A percentile compares a stretch with the other conserved stretches of the same genome.
Conservation (phyloP, 2,329 filamentous ascomycete genomes). For the Bisporella sp. region DNA sequence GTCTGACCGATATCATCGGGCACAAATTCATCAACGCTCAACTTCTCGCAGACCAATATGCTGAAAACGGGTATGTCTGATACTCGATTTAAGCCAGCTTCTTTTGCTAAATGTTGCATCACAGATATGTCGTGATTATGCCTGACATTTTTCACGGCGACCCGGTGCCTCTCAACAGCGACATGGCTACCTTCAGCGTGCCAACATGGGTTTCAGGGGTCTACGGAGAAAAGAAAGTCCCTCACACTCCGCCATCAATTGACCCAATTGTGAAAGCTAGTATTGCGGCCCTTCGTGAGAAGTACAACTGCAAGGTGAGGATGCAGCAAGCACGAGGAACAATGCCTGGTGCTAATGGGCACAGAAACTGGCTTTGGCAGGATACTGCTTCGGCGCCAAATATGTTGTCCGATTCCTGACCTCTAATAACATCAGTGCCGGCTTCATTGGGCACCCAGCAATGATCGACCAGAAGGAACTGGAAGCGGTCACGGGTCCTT, state of each 20-base stretch:
- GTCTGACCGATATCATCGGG: slow-evolving; percentile 10
- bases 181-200: background rate
- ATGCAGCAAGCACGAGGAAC: background rate
- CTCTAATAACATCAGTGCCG: slow-evolving; percentile 55
- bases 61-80: slow-evolving; percentile 46
- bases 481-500: slow-evolving; percentile 52
- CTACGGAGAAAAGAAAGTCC: background rate
- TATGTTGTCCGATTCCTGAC: slow-evolving; percentile 61
- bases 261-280: slow-evolving; percentile 33
- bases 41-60: slow-evolving; percentile 65
- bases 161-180: slow-evolving; percentile 41
- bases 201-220: slow-evolving; percentile 1
- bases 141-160: slow-evolving; percentile 65
- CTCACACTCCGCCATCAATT: background rate
- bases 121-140: slow-evolving; percentile 35
- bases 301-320: slow-evolving; percentile 38
- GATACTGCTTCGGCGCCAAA: slow-evolving; percentile 70
- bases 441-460: slow-evolving; percentile 66
- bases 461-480: slow-evolving; percentile 63
- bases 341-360: background rate
- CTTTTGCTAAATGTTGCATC: background rate
- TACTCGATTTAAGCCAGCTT: background rate
- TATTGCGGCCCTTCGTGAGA: slow-evolving; percentile 48
- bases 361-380: slow-evolving; percentile 48
- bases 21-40: slow-evolving; percentile 36